phyloP scores from a whole-genome alignment of 805 yeast genomes.

The Tetrapisispora iriomotensis region DNA sequence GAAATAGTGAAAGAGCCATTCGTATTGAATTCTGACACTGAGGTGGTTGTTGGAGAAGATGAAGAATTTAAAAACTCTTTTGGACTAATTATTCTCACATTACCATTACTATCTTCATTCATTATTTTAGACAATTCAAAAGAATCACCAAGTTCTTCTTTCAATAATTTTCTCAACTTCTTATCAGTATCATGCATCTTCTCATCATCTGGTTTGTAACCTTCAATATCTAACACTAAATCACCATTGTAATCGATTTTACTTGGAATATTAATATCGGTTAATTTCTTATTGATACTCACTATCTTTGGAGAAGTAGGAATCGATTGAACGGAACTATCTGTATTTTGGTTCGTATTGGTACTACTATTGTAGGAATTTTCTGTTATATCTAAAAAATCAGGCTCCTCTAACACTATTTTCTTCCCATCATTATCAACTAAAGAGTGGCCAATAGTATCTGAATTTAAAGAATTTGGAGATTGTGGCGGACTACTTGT shows the following conservation, averaged over 20 bases:
- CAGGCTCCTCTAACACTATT: slow-evolving; percentile 25
- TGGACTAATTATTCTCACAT: slow-evolving; percentile 44
- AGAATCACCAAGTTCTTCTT: slow-evolving; percentile 61
- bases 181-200: slow-evolving; percentile 71
- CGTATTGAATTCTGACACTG: not conserved
- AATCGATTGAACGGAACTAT: not conserved
- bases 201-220: slow-evolving; percentile 80
- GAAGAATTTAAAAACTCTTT: slow-evolving; percentile 20
- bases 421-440: slow-evolving; percentile 3
- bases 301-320: slow-evolving; percentile 5
- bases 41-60: slow-evolving; percentile 14
- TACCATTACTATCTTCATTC: slow-evolving; percentile 56
- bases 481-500: slow-evolving; percentile 48
- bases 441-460: slow-evolving; percentile 4
- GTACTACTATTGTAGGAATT: not conserved
- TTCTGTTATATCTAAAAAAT: slow-evolving; percentile 23
- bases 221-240: slow-evolving; percentile 85
- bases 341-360: not conserved
- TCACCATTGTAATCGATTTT: slow-evolving; percentile 85
- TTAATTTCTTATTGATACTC: slow-evolving; percentile 54
- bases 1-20: slow-evolving; percentile 2
- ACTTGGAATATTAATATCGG: slow-evolving; percentile 72
- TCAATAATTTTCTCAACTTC: slow-evolving; percentile 57
- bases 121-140: slow-evolving; percentile 38
- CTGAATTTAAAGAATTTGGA: slow-evolving; percentile 10